These are phyloP conservation scores for Phoenix roebelenii DNA, from an alignment of 176 grass and related monocot genomes.

Conservation along the genomic window DNA sequence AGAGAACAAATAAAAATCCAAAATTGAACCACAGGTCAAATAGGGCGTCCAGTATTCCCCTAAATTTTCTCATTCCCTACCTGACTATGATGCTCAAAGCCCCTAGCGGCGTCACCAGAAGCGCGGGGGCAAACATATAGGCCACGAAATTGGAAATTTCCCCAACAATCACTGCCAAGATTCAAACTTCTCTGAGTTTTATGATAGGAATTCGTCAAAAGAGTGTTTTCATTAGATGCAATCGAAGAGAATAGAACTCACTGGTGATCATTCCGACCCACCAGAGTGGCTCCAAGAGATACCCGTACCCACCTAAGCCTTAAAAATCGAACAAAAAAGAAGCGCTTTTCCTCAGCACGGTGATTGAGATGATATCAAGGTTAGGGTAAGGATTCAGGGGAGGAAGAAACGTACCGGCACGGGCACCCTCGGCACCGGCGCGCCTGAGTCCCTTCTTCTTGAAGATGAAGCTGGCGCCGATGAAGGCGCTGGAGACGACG, in stretches of 20 bases:
- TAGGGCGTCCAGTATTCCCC: too few relatives aligned
- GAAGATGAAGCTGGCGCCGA: slow-evolving; percentile 97
- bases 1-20: background rate
- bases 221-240: too few relatives aligned
- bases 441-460: slow-evolving; percentile 94
- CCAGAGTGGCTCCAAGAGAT: slow-evolving; percentile 89
- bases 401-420: slow-evolving; percentile 38
- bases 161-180: slow-evolving; percentile 66
- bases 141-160: slow-evolving; percentile 93
- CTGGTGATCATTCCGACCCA: slow-evolving; percentile 93
- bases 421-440: slow-evolving; percentile 50
- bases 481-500: slow-evolving; percentile 78
- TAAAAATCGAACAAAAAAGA: slow-evolving; percentile 16
- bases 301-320: slow-evolving; percentile 87
- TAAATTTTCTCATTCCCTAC: slow-evolving; percentile 15
- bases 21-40: too few relatives aligned
- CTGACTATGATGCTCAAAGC: slow-evolving; percentile 93
- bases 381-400: background rate
- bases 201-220: too few relatives aligned
- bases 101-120: slow-evolving; percentile 72
- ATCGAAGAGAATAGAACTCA: slow-evolving; percentile 30
- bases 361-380: background rate
- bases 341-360: background rate
- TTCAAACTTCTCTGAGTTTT: slow-evolving; percentile 3
- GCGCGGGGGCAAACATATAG: slow-evolving; percentile 82